Base-by-base conservation (phyloP, 1,284 basidiomycete genomes). In the Mycocalia duriaeana region DNA sequence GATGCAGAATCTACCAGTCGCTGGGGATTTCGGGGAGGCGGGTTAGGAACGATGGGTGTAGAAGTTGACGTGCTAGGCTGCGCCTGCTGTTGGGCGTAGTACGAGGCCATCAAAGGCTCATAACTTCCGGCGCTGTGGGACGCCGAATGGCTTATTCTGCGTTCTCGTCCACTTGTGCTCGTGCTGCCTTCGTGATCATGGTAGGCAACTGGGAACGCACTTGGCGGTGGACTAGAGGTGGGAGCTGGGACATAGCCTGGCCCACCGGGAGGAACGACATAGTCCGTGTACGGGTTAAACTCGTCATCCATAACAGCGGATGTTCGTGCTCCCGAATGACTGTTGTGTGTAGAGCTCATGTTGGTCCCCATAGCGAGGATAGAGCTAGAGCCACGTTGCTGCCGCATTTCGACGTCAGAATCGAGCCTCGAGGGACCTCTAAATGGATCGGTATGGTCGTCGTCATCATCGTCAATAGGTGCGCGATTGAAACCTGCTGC, bases 381-480 rank as follows among this genome's bases (percentile, higher is more conserved):
- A 42, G 69, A 70, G 49, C 62, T 68, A 6, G 67, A 64, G n/a
- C n/a, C n/a, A 39, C 65, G 50, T 9, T 50, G 66, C 18, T 65
- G 62, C 11, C 50, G 55, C 63, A 64, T 66, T 49, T 64, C 63
- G 16, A 62, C 24, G 37, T 58, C 59, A 13, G 63, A 54, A 4
- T 9, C 39, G 9, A 65, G 63, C 26, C 57, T 57, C 45, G 63
- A 59, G 20, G 54, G 52, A n/a, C n/a, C n/a, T n/a, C n/a, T n/a
- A n/a, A n/a, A n/a, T 20, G 63, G 56, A 22, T 53, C 34, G 45
- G 54, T 53, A 50, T 54, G 49, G 50, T 63, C 58, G 48, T 76
- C 75, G 36, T 82, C 79, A 44, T 84, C 84, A 50, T 83, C 85
- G 53, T 84, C 85, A 13, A 88, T 65, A 16, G 81, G 82, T 0